Evolutionary conservation across 352 stramenopile species (phyloP).

Genomic region (Peronospora belbahrii): DNA sequence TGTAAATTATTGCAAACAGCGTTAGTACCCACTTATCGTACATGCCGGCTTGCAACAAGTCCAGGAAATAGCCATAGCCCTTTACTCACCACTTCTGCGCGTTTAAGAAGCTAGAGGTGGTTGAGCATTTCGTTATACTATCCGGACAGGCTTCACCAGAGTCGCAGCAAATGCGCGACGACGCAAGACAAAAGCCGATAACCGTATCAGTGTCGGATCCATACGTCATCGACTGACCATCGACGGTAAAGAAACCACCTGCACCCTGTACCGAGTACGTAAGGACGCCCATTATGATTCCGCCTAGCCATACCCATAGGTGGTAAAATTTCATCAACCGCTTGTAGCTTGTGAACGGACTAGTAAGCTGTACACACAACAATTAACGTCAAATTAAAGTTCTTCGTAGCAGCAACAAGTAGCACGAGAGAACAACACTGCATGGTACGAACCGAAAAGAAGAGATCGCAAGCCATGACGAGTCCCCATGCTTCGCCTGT

Average conservation of each 20-base stretch:
- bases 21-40: neutral
- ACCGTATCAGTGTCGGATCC: conserved; percentile 50
- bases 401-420: neutral
- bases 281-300: conserved; percentile 74
- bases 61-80: neutral
- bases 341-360: conserved; percentile 87
- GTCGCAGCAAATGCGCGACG: conserved; percentile 74
- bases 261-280: conserved; percentile 57
- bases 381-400: neutral
- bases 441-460: conserved; percentile 52
- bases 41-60: neutral
- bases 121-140: conserved; percentile 31
- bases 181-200: conserved; percentile 78
- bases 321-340: conserved; percentile 86
- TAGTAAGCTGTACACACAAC: conserved; percentile 43
- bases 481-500: conserved; percentile 81
- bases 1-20: conserved; percentile 6
- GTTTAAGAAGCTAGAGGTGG: conserved; percentile 60
- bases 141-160: conserved; percentile 34
- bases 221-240: conserved; percentile 78
- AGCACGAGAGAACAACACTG: neutral
- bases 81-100: conserved; percentile 60
- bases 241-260: conserved; percentile 80
- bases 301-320: conserved; percentile 75
- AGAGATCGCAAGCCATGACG: conserved; percentile 84